Evolutionary conservation across 306 rosid species (phyloP).

Genomic region (cucumber (Cucumis sativus)): DNA sequence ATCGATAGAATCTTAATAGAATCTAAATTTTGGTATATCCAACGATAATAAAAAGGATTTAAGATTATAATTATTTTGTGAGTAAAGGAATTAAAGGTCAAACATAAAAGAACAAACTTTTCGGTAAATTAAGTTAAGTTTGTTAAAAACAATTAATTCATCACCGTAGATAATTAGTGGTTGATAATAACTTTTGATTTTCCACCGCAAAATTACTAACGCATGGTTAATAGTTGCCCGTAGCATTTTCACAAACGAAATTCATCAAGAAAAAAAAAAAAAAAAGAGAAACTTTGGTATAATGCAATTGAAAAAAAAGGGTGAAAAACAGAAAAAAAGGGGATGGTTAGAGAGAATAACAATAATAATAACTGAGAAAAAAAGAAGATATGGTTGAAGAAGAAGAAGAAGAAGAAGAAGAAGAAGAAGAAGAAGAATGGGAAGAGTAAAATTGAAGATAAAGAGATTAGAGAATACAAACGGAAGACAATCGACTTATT

Average conservation of each 20-base stretch:
- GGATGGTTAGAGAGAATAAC: too few relatives aligned
- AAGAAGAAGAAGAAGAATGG: slow-evolving; percentile 51
- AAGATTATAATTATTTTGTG: too few relatives aligned
- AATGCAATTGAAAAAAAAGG: background rate
- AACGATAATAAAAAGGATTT: too few relatives aligned
- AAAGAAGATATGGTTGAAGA: too few relatives aligned
- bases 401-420: background rate
- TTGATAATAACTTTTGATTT: background rate
- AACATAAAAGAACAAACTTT: background rate
- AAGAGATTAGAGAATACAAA: slow-evolving; percentile 72
- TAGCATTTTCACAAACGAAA: too few relatives aligned
- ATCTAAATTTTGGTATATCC: too few relatives aligned
- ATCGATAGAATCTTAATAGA: too few relatives aligned
- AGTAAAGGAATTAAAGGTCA: too few relatives aligned
- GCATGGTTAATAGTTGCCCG: background rate
- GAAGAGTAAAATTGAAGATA: slow-evolving; percentile 81
- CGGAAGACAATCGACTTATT: slow-evolving; percentile 72
- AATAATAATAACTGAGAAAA: too few relatives aligned
- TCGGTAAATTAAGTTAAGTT: background rate
- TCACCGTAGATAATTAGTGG: background rate
- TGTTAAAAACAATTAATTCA: background rate
- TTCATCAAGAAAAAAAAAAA: too few relatives aligned
- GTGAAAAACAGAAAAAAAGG: too few relatives aligned
- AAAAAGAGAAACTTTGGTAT: background rate
- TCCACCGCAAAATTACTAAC: background rate